phyloP scores from a whole-genome alignment of 2,329 filamentous ascomycete species.

The Decorospora gaudefroyi region DNA sequence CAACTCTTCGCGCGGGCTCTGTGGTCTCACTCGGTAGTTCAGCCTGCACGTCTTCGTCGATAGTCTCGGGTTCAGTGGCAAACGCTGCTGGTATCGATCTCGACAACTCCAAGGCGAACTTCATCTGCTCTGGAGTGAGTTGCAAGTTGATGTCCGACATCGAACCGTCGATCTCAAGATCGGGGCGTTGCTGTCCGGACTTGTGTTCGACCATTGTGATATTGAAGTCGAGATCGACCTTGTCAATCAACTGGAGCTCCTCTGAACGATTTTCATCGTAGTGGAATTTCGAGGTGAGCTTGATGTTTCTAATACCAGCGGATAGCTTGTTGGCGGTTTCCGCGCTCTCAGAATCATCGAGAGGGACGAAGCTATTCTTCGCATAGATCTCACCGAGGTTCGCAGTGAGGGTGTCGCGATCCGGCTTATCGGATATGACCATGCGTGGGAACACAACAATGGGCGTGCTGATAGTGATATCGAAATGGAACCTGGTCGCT shows the following conservation, averaged over 20 bases:
- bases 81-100: constrained; percentile 88
- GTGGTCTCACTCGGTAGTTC: constrained; percentile 66
- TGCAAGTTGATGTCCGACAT: constrained; percentile 93
- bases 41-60: constrained; percentile 72
- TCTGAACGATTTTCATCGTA: constrained; percentile 74
- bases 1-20: constrained; percentile 54
- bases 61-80: constrained; percentile 68
- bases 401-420: constrained; percentile 83
- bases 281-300: constrained; percentile 85
- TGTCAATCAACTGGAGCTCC: constrained; percentile 94
- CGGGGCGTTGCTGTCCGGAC: constrained; percentile 74
- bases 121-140: constrained; percentile 88
- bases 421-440: constrained; percentile 69
- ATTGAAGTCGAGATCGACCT: constrained; percentile 91
- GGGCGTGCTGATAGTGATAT: constrained; percentile 89
- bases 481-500: constrained; percentile 88
- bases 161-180: constrained; percentile 85
- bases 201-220: constrained; percentile 90
- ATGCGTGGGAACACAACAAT: constrained; percentile 92
- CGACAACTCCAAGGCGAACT: constrained; percentile 84
- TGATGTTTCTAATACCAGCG: constrained; percentile 88
- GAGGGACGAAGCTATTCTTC: constrained; percentile 84
- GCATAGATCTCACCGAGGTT: constrained; percentile 97
- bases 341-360: constrained; percentile 75
- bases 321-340: constrained; percentile 86